Percentiles rank a stretch among this genome's conserved stretches.
Conservation (phyloP, 768 basidiomycete species). For the button mushroom (Agaricus bisporus) region DNA sequence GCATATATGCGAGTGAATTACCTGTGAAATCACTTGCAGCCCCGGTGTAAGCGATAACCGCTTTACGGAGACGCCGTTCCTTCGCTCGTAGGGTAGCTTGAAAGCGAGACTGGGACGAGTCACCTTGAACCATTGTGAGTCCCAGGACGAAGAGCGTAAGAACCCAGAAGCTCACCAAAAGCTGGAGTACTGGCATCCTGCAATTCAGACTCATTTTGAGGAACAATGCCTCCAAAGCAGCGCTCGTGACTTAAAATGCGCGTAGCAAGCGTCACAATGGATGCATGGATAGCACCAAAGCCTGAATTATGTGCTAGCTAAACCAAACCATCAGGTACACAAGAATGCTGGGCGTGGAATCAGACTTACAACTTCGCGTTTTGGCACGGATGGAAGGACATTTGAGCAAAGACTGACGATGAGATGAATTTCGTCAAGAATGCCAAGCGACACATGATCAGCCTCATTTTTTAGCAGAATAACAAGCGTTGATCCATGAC, state of each 20-base stretch:
- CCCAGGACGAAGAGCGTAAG: not conserved
- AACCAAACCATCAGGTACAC: not conserved
- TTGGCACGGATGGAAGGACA: conserved; percentile 66
- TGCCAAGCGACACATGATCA: conserved; percentile 52
- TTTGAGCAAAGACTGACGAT: conserved; percentile 66
- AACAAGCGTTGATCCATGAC: conserved; percentile 78
- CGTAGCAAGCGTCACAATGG: conserved; percentile 70
- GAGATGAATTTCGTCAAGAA: conserved; percentile 76
- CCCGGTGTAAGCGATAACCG: conserved; percentile 62
- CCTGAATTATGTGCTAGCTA: conserved; percentile 63
- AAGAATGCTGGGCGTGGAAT: not conserved
- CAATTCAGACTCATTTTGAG: conserved; percentile 63
- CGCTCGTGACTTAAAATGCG: conserved; percentile 55
- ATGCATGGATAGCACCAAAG: conserved; percentile 81
- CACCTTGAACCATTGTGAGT: conserved; percentile 30
- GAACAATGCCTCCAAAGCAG: conserved; percentile 52
- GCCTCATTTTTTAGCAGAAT: conserved; percentile 76
- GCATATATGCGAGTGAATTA: conserved; percentile 11
- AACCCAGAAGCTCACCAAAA: conserved; percentile 36
- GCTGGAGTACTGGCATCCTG: conserved; percentile 46
- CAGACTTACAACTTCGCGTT: conserved; percentile 67
- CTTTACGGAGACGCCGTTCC: conserved; percentile 54
- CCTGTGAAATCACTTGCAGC: conserved; percentile 69
- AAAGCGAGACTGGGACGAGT: conserved; percentile 51
- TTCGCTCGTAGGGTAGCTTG: conserved; percentile 48